phyloP scores from a whole-genome alignment of 2,329 filamentous ascomycete genomes.

The Trichoderma sp. region DNA sequence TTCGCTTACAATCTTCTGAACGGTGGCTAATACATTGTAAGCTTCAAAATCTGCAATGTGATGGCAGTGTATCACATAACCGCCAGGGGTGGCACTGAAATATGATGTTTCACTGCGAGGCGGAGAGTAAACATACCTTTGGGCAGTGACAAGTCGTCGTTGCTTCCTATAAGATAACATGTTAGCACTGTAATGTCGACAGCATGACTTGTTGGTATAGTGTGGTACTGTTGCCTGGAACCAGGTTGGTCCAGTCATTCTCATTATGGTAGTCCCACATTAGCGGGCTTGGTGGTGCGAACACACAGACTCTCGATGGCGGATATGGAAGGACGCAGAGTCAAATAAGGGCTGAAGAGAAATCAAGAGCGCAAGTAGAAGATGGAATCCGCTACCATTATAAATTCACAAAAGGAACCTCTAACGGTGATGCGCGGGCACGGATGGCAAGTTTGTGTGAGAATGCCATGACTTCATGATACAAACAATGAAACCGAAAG shows the following conservation, averaged over 20 bases:
- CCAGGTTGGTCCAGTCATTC: slow-evolving; percentile 26
- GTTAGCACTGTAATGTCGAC: slow-evolving; percentile 32
- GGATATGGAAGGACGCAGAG: not conserved
- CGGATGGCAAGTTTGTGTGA: not conserved
- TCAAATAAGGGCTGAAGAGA: not conserved
- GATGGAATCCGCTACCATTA: not conserved
- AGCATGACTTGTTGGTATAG: not conserved
- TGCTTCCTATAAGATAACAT: slow-evolving; percentile 41
- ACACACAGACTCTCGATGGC: not conserved
- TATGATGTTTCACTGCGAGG: not conserved
- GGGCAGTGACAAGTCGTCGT: slow-evolving; percentile 62
- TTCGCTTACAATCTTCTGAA: slow-evolving; percentile 88
- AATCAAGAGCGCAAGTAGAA: not conserved
- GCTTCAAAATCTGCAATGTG: slow-evolving; percentile 8
- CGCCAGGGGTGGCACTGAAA: not conserved
- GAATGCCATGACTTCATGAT: not conserved
- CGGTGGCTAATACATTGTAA: slow-evolving; percentile 52
- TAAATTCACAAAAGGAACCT: too few species aligned
- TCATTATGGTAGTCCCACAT: not conserved
- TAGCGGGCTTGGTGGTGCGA: not conserved
- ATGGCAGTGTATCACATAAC: not conserved
- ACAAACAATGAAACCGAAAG: not conserved
- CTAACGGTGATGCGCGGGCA: not conserved
- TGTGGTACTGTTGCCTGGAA: slow-evolving; percentile 24
- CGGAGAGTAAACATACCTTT: slow-evolving; percentile 50